Percentiles rank a stretch among this genome's conserved stretches.
phyloP scores from a whole-genome alignment of 345 rosid species.

The Corchorus olitorius region DNA sequence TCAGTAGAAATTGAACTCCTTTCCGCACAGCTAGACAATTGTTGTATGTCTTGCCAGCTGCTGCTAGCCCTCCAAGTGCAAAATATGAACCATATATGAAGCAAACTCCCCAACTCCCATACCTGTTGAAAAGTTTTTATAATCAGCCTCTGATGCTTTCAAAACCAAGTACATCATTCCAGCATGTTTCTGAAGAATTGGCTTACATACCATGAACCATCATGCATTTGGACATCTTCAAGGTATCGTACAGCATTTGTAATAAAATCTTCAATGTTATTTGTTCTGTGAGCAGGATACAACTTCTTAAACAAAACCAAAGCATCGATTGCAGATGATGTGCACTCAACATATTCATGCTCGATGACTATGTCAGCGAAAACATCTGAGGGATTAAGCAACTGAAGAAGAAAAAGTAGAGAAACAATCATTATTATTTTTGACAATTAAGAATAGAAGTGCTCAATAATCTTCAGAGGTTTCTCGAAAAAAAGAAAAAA shows the following conservation, averaged over 20 bases:
- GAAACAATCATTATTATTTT: neutral
- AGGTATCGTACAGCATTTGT: constrained; percentile 34
- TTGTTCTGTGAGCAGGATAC: constrained; percentile 42
- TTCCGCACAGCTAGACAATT: constrained; percentile 37
- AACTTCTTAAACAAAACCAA: constrained; percentile 44
- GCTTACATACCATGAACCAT: constrained; percentile 49
- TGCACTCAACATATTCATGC: constrained; percentile 49
- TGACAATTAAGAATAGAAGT: neutral
- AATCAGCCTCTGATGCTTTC: neutral
- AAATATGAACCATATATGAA: no score
- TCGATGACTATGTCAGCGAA: constrained; percentile 37
- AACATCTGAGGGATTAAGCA: constrained; percentile 57
- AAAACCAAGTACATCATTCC: neutral
- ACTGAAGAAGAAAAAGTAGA: constrained; percentile 18
- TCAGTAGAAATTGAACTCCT: constrained; percentile 49
- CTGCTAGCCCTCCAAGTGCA: constrained; percentile 27
- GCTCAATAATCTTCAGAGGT: neutral
- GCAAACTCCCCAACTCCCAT: no score
- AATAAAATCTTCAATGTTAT: constrained; percentile 41
- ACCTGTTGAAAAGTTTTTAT: neutral
- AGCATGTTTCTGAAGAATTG: neutral
- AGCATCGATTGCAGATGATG: constrained; percentile 45
- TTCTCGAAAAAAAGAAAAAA: neutral
- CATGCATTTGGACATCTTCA: constrained; percentile 35
- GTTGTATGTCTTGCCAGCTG: constrained; percentile 44